Evolutionary conservation across 2,329 filamentous ascomycete species (phyloP).

Genomic region (Clarireedia homoeocarpa): DNA sequence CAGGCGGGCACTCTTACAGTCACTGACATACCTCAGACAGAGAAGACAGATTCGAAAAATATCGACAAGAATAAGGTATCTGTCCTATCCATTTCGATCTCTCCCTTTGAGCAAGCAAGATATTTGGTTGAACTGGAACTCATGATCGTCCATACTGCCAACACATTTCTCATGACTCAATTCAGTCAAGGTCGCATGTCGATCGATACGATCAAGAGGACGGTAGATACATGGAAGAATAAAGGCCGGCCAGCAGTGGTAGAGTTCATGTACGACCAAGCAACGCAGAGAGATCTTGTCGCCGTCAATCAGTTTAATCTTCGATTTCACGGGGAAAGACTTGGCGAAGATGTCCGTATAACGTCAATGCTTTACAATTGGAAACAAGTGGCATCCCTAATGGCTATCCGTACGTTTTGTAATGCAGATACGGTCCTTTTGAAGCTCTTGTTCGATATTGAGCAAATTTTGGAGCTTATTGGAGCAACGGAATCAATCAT

Average conservation of each 20-base stretch:
- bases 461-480: conserved; percentile 41
- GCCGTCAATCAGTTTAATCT: conserved; percentile 37
- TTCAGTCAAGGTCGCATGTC: conserved; percentile 26
- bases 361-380: conserved; percentile 39
- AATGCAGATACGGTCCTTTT: conserved; percentile 39
- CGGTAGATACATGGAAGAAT: conserved; percentile 31
- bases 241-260: conserved; percentile 40
- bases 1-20: neutral
- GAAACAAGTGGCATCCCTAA: conserved; percentile 38
- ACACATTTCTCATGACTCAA: conserved; percentile 28
- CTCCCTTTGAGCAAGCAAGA: conserved; percentile 23
- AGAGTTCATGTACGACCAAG: conserved; percentile 45
- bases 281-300: conserved; percentile 41
- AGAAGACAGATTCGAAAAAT: conserved; percentile 25
- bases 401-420: conserved; percentile 43
- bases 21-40: conserved; percentile 17
- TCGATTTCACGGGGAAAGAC: conserved; percentile 36
- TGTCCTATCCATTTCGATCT: conserved; percentile 22
- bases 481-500: conserved; percentile 25
- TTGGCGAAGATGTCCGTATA: conserved; percentile 32
- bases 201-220: conserved; percentile 26
- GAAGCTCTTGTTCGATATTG: conserved; percentile 41
- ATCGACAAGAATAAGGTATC: conserved; percentile 13
- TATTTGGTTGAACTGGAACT: conserved; percentile 28
- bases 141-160: conserved; percentile 26